Evolutionary conservation across 352 stramenopile species (phyloP), one percentile per base, ranked within the genome.

Genomic region (Pythium oligandrum): DNA sequence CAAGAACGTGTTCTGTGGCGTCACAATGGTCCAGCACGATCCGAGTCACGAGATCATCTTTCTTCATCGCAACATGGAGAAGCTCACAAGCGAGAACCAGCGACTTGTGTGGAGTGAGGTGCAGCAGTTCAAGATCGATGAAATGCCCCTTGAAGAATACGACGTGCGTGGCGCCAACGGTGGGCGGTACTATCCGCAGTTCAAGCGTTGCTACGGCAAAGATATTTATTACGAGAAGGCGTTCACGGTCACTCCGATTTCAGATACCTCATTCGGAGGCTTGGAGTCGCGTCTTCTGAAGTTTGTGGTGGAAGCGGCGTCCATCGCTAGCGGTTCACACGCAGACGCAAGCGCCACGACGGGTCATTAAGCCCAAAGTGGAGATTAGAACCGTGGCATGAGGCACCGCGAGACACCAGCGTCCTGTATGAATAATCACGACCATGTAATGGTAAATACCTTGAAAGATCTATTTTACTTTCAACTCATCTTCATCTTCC

Each of bases 21-120:
- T 83, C 1, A 85, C 79, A 0, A 88, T 91, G 74, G 73, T 88
- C 36, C 80, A 89, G 50, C 68, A 84, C 57, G 78, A 87, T 52
- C 61, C 73, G 4, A 46, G 59, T n/a, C 50, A 67, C 33, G 45
- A 57, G 4, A 71, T 86, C 35, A 40, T 89, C 17, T 86, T 90
- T 36, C 39, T 88, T 46, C 77, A 86, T 35, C 77, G 81, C 35
- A 92, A 88, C 51, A 72, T 64, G 42, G 65, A 83, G 44, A 92
- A 90, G 61, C 64, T 89, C n/a, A 73, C 71, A 44, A 72, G 66
- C 7, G 49, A 57, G 12, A 81, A 75, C 53, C 61, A 68, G 11
- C 59, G 55, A 1, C 51, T 69, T 36, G 63, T 85, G 7, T 79
- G 76, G 67, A 53, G 57, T 2, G 71, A 87, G 33, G 46, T 87